A percentile compares a stretch with the other conserved stretches of the same genome.
phyloP scores from a whole-genome alignment of 2,329 filamentous ascomycete genomes.

The Fonsecaea monophora region DNA sequence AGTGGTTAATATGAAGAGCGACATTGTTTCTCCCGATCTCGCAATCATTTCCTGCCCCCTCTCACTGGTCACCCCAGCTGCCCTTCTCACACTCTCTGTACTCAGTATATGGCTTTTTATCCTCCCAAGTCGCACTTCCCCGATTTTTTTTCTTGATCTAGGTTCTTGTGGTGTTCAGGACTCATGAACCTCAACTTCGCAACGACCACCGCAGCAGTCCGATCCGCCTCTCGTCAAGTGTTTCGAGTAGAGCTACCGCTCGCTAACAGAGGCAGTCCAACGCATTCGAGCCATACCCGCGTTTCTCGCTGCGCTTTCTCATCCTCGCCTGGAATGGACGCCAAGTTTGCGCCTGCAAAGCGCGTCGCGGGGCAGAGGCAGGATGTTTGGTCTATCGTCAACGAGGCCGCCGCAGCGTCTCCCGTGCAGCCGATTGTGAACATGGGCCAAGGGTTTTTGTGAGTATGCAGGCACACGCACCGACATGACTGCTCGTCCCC shows the following conservation, averaged over 20 bases:
- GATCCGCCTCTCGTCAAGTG: conserved; percentile 25
- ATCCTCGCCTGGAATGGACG: conserved; percentile 30
- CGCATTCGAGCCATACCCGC: background rate
- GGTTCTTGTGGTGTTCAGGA: conserved; percentile 5
- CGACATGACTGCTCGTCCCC: background rate
- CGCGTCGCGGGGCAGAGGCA: conserved; percentile 59
- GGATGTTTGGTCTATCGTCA: conserved; percentile 68
- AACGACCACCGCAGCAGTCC: conserved; percentile 20
- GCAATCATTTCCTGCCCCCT: conserved; percentile 18
- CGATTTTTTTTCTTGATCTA: background rate
- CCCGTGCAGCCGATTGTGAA: conserved; percentile 69
- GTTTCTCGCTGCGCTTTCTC: conserved; percentile 25
- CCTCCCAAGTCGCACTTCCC: conserved; percentile 1
- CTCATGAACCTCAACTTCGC: conserved; percentile 28
- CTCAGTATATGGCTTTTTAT: background rate
- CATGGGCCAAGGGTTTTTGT: conserved; percentile 70
- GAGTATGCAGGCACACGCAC: conserved; percentile 41
- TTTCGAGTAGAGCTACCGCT: conserved; percentile 10
- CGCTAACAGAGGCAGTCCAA: background rate
- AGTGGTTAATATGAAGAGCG: background rate
- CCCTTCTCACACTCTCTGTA: background rate
- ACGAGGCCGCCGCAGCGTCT: conserved; percentile 69
- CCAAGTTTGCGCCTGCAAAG: conserved; percentile 53
- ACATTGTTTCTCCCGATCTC: conserved; percentile 16
- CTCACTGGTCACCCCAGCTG: conserved; percentile 9